Percentiles rank a stretch among this genome's conserved stretches.
phyloP scores from a whole-genome alignment of 441 rosid species.

The Erodium chrysanthum region DNA sequence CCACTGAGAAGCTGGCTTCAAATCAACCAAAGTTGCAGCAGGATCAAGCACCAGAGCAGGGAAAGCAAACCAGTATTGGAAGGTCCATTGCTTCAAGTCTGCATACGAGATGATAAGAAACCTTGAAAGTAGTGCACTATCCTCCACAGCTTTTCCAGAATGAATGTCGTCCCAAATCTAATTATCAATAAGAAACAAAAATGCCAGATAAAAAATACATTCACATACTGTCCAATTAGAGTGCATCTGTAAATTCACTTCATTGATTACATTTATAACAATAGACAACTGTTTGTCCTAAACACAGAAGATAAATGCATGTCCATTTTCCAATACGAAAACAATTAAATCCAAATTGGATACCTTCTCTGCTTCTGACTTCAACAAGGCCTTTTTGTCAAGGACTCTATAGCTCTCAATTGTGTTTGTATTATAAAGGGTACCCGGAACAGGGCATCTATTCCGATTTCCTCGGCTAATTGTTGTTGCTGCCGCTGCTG shows the following conservation, averaged over 20 bases:
- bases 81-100: conserved; percentile 82
- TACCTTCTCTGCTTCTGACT: conserved; percentile 68
- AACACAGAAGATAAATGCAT: not conserved
- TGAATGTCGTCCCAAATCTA: conserved; percentile 92
- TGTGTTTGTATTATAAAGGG: conserved; percentile 69
- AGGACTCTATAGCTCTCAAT: conserved; percentile 53
- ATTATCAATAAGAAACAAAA: conserved; percentile 11
- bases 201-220: not conserved
- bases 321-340: not conserved
- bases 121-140: conserved; percentile 51
- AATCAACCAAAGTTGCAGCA: conserved; percentile 54
- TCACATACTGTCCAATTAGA: not conserved
- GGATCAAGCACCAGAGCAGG: conserved; percentile 85
- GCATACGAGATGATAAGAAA: conserved; percentile 77
- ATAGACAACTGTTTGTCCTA: not conserved
- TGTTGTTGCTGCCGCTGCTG: not conserved
- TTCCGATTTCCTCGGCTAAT: conserved; percentile 51
- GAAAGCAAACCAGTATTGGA: conserved; percentile 84
- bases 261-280: not conserved
- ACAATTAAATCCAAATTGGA: too few relatives aligned
- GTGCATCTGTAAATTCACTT: not conserved
- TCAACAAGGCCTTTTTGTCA: conserved; percentile 57
- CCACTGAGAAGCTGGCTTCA: conserved; percentile 70
- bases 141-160: conserved; percentile 66
- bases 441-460: conserved; percentile 72